These are phyloP conservation scores for Stentor roeselii DNA, from an alignment of 73 alveolate genomes.

Conservation along the genomic window DNA sequence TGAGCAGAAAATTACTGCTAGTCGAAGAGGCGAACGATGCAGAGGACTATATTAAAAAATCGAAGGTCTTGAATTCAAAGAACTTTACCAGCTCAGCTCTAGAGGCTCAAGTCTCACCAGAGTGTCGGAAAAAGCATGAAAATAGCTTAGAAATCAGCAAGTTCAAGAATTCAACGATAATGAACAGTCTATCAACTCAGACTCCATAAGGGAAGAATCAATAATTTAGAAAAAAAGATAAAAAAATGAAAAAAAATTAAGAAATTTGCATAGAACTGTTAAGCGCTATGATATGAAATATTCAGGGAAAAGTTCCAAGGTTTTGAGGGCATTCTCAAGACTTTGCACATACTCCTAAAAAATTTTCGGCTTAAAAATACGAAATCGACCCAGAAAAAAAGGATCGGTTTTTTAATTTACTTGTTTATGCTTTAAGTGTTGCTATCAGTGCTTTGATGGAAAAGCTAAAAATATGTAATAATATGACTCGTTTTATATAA, in stretches of 20 bases:
- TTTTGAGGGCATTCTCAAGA: background rate
- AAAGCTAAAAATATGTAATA: background rate
- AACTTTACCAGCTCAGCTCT: background rate
- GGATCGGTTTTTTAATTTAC: background rate
- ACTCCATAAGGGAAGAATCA: background rate
- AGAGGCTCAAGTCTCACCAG: background rate
- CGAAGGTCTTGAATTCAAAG: too few relatives aligned
- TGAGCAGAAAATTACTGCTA: background rate
- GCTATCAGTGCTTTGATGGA: conserved; percentile 15
- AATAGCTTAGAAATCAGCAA: background rate
- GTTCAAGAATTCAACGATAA: background rate
- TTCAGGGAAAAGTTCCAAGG: background rate
- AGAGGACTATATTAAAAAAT: background rate
- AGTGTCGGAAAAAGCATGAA: background rate
- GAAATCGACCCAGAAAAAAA: background rate
- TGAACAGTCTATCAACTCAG: background rate
- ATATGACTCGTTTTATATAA: background rate
- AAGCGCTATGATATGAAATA: background rate
- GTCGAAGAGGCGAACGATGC: background rate
- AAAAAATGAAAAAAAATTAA: too few relatives aligned
- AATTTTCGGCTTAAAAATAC: background rate
- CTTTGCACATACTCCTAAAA: background rate
- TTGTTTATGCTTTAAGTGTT: background rate
- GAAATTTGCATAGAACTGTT: background rate
- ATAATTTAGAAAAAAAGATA: background rate